phyloP scores from a whole-genome alignment of 2,329 filamentous ascomycete genomes.

The Aspergillus jensenii region DNA sequence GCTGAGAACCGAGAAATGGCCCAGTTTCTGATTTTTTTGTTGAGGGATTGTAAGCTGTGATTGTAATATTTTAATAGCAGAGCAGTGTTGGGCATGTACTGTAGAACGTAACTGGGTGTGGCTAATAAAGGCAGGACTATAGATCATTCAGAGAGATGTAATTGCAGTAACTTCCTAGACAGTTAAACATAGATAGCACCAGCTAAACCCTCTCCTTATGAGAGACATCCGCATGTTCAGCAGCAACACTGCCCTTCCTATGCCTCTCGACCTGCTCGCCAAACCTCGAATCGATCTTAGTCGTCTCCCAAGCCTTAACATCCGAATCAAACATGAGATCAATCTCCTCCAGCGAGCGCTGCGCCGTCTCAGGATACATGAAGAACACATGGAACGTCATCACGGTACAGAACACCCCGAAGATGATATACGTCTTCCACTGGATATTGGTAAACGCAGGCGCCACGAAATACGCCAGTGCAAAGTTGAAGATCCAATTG shows the following conservation, averaged over 20 bases:
- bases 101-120: no score
- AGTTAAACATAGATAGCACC: no score
- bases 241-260: slow-evolving; percentile 17
- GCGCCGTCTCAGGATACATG: slow-evolving; percentile 66
- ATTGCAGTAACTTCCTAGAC: no score
- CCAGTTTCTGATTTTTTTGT: no score
- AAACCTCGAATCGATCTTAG: slow-evolving; percentile 24
- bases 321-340: slow-evolving; percentile 62
- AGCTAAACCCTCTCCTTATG: slow-evolving; percentile 18
- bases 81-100: no score
- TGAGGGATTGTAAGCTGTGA: no score
- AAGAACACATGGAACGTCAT: slow-evolving; percentile 71
- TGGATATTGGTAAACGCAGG: slow-evolving; percentile 59
- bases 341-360: slow-evolving; percentile 73
- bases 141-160: no score
- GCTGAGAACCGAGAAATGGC: no score
- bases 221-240: slow-evolving; percentile 12
- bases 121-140: no score
- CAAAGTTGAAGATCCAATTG: slow-evolving; percentile 65
- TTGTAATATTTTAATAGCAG: no score
- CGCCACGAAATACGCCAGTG: slow-evolving; percentile 55
- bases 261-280: slow-evolving; percentile 26
- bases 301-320: slow-evolving; percentile 33
- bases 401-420: slow-evolving; percentile 68
- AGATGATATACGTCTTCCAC: slow-evolving; percentile 71